A percentile compares a stretch with the other conserved stretches of the same genome.
Evolutionary conservation across 257 asterid species (phyloP).

Genomic region (Gentiana straminea): DNA sequence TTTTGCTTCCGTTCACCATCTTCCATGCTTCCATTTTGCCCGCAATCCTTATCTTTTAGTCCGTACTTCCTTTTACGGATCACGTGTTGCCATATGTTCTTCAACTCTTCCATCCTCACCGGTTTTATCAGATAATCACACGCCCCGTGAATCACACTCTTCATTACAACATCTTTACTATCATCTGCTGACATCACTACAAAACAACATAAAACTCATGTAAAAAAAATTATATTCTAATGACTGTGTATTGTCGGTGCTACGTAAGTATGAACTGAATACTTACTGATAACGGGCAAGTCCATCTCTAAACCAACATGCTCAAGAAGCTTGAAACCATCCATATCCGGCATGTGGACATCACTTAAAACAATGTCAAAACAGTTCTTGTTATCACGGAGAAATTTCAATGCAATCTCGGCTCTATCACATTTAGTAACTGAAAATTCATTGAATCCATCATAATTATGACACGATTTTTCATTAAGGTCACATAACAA

Average conservation of each 20-base stretch:
- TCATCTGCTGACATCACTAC: conserved; percentile 99
- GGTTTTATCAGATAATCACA: conserved; percentile 95
- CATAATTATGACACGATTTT: too few species aligned
- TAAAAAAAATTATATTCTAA: too few species aligned
- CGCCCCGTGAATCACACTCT: conserved; percentile 93
- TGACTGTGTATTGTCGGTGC: too few species aligned
- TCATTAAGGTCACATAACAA: too few species aligned
- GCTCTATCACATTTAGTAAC: conserved; percentile 80
- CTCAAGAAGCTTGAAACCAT: conserved; percentile 92
- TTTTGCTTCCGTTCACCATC: conserved; percentile 58
- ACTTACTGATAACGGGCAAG: conserved; percentile 93
- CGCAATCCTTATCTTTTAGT: conserved; percentile 60
- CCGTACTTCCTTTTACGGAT: conserved; percentile 73
- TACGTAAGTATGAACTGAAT: neutral
- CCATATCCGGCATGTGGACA: conserved; percentile 98
- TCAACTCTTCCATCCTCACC: conserved; percentile 82
- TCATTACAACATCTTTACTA: conserved; percentile 80
- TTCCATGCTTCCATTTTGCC: conserved; percentile 54
- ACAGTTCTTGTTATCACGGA: conserved; percentile 61
- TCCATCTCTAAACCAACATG: conserved; percentile 88
- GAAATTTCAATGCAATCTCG: conserved; percentile 57
- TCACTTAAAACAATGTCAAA: conserved; percentile 85
- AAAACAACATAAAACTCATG: conserved; percentile 4
- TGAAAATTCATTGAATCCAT: conserved; percentile 12
- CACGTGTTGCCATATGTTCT: conserved; percentile 98